phyloP scores from a whole-genome alignment of 352 stramenopile species.

The Globisporangium irregulare region DNA sequence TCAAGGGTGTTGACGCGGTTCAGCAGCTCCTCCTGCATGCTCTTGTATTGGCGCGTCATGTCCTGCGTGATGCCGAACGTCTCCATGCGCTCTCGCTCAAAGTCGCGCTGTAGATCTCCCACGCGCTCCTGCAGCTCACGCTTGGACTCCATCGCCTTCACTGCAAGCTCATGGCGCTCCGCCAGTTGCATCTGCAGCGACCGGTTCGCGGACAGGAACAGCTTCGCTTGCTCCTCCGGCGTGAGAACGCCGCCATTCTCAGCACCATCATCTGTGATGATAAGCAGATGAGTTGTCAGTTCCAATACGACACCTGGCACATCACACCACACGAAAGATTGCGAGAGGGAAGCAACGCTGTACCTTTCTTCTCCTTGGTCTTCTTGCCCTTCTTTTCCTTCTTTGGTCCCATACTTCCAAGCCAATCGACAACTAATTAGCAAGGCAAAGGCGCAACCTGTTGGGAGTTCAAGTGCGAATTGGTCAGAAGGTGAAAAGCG shows the following conservation, averaged over 20 bases:
- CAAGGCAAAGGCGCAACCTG: background rate
- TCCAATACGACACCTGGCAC: background rate
- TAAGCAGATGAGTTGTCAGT: background rate
- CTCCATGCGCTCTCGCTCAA: conserved; percentile 83
- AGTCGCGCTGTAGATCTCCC: conserved; percentile 77
- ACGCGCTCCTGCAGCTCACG: conserved; percentile 82
- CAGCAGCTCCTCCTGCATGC: conserved; percentile 93
- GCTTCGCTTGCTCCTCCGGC: conserved; percentile 80
- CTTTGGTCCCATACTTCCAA: conserved; percentile 51
- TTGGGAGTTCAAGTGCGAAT: background rate
- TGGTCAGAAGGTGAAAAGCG: background rate
- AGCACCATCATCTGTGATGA: conserved; percentile 50
- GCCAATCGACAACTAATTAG: background rate
- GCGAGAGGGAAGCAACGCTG: background rate
- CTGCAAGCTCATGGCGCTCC: conserved; percentile 80
- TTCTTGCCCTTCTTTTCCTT: conserved; percentile 79
- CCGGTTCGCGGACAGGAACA: conserved; percentile 80
- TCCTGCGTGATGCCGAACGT: conserved; percentile 93
- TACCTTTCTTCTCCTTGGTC: conserved; percentile 74
- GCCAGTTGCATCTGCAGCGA: conserved; percentile 89
- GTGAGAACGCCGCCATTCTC: conserved; percentile 74
- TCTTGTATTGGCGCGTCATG: conserved; percentile 97
- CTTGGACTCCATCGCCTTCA: conserved; percentile 89
- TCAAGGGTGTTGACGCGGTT: conserved; percentile 88
- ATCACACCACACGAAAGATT: background rate